Percentiles rank a stretch among this genome's conserved stretches.
These are phyloP conservation scores for Penicillium herquei DNA, from an alignment of 495 filamentous ascomycete species.

Conservation along the genomic window DNA sequence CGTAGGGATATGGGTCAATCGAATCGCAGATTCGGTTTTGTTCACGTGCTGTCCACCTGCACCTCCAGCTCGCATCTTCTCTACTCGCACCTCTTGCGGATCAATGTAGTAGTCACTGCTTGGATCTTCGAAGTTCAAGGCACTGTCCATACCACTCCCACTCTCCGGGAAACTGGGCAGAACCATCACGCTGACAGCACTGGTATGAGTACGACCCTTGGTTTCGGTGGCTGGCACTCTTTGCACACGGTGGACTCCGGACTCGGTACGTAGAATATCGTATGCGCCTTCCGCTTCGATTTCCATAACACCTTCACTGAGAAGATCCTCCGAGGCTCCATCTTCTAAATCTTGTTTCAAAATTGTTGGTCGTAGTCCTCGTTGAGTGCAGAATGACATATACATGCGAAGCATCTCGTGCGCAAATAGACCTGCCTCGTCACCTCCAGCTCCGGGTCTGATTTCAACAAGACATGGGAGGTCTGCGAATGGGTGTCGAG, in stretches of 20 bases:
- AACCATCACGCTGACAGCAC: constrained; percentile 86
- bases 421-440: constrained; percentile 87
- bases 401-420: constrained; percentile 90
- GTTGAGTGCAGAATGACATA: constrained; percentile 65
- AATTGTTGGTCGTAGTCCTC: constrained; percentile 56
- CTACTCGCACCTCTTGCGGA: constrained; percentile 77
- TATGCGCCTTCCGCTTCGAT: constrained; percentile 77
- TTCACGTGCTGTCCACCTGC: constrained; percentile 98
- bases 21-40: constrained; percentile 93
- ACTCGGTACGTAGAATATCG: constrained; percentile 75
- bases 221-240: constrained; percentile 86
- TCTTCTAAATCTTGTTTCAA: constrained; percentile 58
- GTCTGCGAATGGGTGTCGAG: constrained; percentile 88
- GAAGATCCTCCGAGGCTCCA: constrained; percentile 55
- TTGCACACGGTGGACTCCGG: constrained; percentile 93
- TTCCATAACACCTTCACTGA: constrained; percentile 86
- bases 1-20: constrained; percentile 89
- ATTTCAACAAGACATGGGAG: constrained; percentile 91
- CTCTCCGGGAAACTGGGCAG: constrained; percentile 76
- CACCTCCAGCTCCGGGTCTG: constrained; percentile 88
- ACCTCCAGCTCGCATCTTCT: constrained; percentile 88
- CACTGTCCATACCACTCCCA: constrained; percentile 46
- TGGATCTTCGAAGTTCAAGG: constrained; percentile 72
- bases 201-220: constrained; percentile 89
- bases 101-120: constrained; percentile 88